These are phyloP conservation scores for Aureobasidium sp. DNA, from an alignment of 2,329 filamentous ascomycete genomes.

Conservation along the genomic window DNA sequence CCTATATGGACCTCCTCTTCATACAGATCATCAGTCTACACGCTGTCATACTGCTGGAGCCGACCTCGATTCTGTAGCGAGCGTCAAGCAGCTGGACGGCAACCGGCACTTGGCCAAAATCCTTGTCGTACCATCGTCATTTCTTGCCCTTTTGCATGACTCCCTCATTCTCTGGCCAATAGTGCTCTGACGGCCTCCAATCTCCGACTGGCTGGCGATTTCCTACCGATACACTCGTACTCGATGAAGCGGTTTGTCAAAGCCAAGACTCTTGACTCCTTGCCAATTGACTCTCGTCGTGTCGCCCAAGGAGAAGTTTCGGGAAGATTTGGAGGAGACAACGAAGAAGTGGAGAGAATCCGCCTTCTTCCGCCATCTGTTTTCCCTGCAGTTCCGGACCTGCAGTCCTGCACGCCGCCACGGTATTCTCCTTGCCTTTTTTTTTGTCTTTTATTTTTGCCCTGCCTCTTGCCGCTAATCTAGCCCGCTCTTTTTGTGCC, in stretches of 20 bases:
- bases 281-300: constrained; percentile 5
- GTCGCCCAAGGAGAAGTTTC: not conserved
- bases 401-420: too few species aligned
- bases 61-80: not conserved
- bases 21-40: not conserved
- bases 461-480: not conserved
- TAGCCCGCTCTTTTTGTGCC: not conserved
- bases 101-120: constrained; percentile 2
- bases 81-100: constrained; percentile 1
- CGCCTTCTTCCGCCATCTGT: too few species aligned
- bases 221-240: not conserved
- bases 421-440: not conserved
- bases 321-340: not conserved
- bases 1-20: not conserved
- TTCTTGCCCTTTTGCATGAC: not conserved
- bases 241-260: constrained; percentile 11
- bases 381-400: not conserved
- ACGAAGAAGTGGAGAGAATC: not conserved
- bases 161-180: not conserved
- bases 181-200: not conserved
- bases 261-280: constrained; percentile 4
- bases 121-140: not conserved
- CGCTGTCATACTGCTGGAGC: not conserved
- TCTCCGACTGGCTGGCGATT: constrained; percentile 14
- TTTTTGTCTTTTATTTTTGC: not conserved